Percentiles rank a stretch among this genome's conserved stretches.
These are phyloP conservation scores for Dipteronia dyeriana DNA, from an alignment of 345 rosid genomes.

Conservation along the genomic window DNA sequence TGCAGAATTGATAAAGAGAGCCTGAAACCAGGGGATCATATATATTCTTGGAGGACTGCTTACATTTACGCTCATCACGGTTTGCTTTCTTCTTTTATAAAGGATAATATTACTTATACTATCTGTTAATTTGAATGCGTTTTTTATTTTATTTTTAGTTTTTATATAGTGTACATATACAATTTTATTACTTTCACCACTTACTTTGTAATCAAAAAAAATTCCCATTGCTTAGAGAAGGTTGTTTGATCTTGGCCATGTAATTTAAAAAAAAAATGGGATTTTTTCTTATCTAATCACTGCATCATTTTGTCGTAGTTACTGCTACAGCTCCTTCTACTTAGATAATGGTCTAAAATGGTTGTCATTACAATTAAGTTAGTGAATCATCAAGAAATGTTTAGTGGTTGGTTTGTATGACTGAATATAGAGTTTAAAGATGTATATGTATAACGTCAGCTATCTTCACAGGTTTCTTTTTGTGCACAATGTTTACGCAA, in stretches of 20 bases:
- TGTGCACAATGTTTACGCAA: background rate
- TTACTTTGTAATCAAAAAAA: background rate
- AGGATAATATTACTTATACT: background rate
- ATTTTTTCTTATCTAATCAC: background rate
- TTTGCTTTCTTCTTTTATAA: slow-evolving; percentile 12
- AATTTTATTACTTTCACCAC: background rate
- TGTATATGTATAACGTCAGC: background rate
- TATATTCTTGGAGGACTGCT: slow-evolving; percentile 92
- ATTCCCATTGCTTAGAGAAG: background rate
- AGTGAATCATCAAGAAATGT: background rate
- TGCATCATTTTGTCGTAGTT: no score
- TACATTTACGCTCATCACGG: slow-evolving; percentile 92
- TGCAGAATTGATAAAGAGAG: slow-evolving; percentile 50
- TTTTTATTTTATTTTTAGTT: no score
- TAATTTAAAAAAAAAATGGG: no score
- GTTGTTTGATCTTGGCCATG: background rate
- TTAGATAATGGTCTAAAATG: background rate
- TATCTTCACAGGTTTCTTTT: background rate
- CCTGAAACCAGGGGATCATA: slow-evolving; percentile 88
- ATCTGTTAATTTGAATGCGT: no score
- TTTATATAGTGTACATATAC: background rate
- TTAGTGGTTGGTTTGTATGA: background rate
- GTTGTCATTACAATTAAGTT: background rate
- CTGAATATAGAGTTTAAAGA: background rate
- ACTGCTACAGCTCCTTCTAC: background rate